Base-by-base conservation (phyloP, 2,329 filamentous ascomycete species). In the Phialophora chinensis region DNA sequence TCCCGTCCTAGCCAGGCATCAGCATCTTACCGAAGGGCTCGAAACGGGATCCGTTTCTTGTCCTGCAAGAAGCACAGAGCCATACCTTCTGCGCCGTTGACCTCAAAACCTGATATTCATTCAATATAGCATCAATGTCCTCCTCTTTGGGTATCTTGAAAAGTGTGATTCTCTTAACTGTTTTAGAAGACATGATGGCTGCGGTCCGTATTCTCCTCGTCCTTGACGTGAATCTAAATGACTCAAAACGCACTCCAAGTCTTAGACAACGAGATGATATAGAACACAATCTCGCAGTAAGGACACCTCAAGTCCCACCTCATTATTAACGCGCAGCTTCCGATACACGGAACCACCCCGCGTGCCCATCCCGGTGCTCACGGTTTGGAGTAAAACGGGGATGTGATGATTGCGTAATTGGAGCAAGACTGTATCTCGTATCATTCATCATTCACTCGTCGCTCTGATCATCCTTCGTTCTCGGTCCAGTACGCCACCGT, bases 1-100 rank as follows among this genome's bases (percentile, higher is more conserved):
- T 87, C 68, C 88, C 89, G 72, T 90, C 85, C 90, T 92, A 38
- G 6, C 4, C 20, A 23, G 5, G 23, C 12, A 5, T 50, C n/a
- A 25, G 31, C 10, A n/a, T 44, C 12, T 27, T n/a, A 60, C 5
- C n/a, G 4, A 14, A 50, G 12, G 35, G 3, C 14, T 42, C 35
- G 14, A 42, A 42, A 17, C 4, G 7, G 2, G 38, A 6, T 44
- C 1, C 6, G 38, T 3, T 1, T 2, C 14, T 8, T 44, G 38
- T 44, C 17, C 17, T 0, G 38, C 38, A n/a, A 20, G 14, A n/a
- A 44, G 38, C 38, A 44, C 17, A n/a, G 14, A 44, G 4, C 38
- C 38, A 17, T 73, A 82, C 81, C 77, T 83, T 83, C 29, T 77
- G 74, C 20, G 82, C 80, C 0, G 80, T 80, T 66, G 78, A 75